Conservation (phyloP, 1,284 basidiomycete genomes). For the Sanguinoderma infundibulare region DNA sequence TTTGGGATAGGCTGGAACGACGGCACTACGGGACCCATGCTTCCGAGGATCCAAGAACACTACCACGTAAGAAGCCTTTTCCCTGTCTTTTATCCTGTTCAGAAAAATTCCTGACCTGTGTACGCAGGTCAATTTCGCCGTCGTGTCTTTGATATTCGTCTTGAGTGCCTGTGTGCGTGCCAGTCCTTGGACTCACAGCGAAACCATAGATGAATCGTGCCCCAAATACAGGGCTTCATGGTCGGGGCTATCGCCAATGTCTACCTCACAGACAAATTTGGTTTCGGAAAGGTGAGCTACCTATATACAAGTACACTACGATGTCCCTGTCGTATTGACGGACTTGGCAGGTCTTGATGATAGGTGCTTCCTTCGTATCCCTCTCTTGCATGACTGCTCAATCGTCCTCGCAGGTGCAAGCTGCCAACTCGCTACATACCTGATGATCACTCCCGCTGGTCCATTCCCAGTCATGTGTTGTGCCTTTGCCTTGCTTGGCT, state of each 20-base stretch:
- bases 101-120: background rate
- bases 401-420: constrained; percentile 38
- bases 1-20: constrained; percentile 64
- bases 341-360: constrained; percentile 35
- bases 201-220: background rate
- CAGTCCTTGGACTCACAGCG: background rate
- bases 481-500: constrained; percentile 63
- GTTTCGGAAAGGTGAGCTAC: constrained; percentile 60
- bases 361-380: background rate
- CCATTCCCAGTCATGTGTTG: constrained; percentile 73
- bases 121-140: constrained; percentile 47
- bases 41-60: constrained; percentile 57
- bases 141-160: constrained; percentile 56
- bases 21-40: constrained; percentile 56
- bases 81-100: background rate
- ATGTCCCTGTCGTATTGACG: background rate
- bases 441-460: constrained; percentile 52
- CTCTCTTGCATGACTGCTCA: background rate
- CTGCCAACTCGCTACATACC: constrained; percentile 52
- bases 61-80: constrained; percentile 50
- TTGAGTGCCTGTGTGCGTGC: constrained; percentile 46
- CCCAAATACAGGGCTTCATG: constrained; percentile 50
- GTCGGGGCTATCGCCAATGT: constrained; percentile 57
- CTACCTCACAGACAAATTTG: constrained; percentile 55
- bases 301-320: too few species aligned